A percentile compares a stretch with the other conserved stretches of the same genome.
Evolutionary conservation across 495 filamentous ascomycete species (phyloP).

Genomic region (Penicillium longicatenatum): DNA sequence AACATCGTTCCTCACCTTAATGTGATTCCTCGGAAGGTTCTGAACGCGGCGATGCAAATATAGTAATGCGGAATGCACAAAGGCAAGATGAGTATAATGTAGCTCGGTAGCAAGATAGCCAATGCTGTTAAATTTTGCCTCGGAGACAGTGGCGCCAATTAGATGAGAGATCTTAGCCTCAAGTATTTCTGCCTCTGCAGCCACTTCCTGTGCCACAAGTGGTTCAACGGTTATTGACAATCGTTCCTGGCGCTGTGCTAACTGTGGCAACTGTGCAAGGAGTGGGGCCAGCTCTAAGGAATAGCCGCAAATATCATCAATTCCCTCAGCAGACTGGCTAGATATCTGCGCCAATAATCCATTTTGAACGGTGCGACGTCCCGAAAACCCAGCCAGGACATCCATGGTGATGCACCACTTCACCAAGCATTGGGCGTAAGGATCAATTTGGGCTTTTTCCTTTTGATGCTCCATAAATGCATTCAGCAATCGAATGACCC

Average conservation of each 20-base stretch:
- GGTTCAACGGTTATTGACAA: too few relatives aligned
- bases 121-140: neutral
- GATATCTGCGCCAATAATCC: conserved; percentile 9
- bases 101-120: conserved; percentile 20
- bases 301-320: conserved; percentile 39
- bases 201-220: too few relatives aligned
- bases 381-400: conserved; percentile 29
- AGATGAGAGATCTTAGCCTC: conserved; percentile 20
- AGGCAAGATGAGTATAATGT: conserved; percentile 30
- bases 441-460: conserved; percentile 5
- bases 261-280: conserved; percentile 20
- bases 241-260: conserved; percentile 4
- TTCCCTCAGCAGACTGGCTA: neutral
- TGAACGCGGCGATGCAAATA: conserved; percentile 35
- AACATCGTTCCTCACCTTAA: neutral
- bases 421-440: conserved; percentile 24
- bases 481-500: conserved; percentile 27
- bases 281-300: conserved; percentile 31
- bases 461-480: conserved; percentile 21
- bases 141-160: conserved; percentile 11
- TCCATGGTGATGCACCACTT: conserved; percentile 39
- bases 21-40: conserved; percentile 20
- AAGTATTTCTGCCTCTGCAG: conserved; percentile 12
- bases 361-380: conserved; percentile 4
- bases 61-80: conserved; percentile 34